Evolutionary conservation across 2,329 filamentous ascomycete species (phyloP), one percentile per base, ranked within the genome.

Genomic region (Xylariaceae sp.): DNA sequence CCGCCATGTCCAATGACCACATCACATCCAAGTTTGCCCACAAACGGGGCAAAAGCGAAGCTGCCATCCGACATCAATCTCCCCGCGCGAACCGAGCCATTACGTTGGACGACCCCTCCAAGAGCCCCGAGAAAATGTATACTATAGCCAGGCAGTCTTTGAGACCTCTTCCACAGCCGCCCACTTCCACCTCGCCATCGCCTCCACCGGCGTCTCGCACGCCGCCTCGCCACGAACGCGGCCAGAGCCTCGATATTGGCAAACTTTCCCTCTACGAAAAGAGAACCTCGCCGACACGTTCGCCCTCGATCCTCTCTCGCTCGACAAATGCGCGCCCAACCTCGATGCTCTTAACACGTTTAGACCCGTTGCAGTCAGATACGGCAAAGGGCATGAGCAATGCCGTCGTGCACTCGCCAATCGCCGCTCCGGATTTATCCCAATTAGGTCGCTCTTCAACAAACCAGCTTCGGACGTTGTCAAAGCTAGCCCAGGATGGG

Each of bases 361-460:
- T 79, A 29, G 83, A 86, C 64, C 76, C 80, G 1, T 68, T 81
- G 56, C 53, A 68, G 64, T 31, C 70, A 64, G 45, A 70, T 68
- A 30, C 72, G 64, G 54, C 66, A 60, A 34, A 67, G 62, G 6
- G 65, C 68, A 9, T 65, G 62, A 9, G 65, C 31, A 65, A 67
- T 64, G 60, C 72, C 46, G 49, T 73, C 29, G 67, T 72, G 56
- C 70, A 73, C 64, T 65, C 77, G 9, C 74, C 79, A 3, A 71
- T 91, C 12, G 80, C 77, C 6, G 77, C 81, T 0, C 86, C 89
- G 2, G 91, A 96, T 60, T 77, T 97, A 8, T 83, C 91, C 68
- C 86, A 83, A 35, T 78, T 99, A 19, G 87, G 92, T 55, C 89
- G 89, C 64, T 97, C 94, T 0, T 88, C 92, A 0, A 97, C 94